A percentile compares a stretch with the other conserved stretches of the same genome.
phyloP scores from a whole-genome alignment of 2,329 filamentous ascomycete species.

The Talaromyces piceae region DNA sequence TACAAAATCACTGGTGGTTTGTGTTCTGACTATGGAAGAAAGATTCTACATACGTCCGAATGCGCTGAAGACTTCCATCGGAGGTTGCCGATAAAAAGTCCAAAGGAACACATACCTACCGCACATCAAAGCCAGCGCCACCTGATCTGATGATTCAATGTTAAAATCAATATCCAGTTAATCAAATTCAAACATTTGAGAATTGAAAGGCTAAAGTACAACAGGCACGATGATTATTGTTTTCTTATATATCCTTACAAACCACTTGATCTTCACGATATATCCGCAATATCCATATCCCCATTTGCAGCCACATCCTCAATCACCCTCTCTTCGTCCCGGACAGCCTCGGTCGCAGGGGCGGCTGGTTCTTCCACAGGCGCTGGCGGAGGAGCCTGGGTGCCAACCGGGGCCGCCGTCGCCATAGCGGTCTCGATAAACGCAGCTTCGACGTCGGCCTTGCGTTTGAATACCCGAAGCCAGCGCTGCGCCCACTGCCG shows the following conservation, averaged over 20 bases:
- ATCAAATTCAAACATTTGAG: too few relatives aligned
- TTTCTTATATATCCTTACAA: not conserved
- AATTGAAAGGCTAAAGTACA: too few relatives aligned
- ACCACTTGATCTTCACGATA: conserved; percentile 10
- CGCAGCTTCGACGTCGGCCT: conserved; percentile 78
- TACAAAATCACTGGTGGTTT: too few relatives aligned
- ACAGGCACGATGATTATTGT: not conserved
- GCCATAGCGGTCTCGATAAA: conserved; percentile 52
- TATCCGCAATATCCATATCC: conserved; percentile 26
- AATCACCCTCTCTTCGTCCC: conserved; percentile 3
- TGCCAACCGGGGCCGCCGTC: conserved; percentile 38
- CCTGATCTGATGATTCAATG: too few relatives aligned
- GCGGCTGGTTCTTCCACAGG: not conserved
- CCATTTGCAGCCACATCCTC: conserved; percentile 18
- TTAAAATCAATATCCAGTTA: too few relatives aligned
- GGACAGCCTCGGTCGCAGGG: not conserved
- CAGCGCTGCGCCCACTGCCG: conserved; percentile 77
- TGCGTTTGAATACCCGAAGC: conserved; percentile 75
- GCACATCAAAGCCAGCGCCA: too few relatives aligned
- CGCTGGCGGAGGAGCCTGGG: conserved; percentile 21
- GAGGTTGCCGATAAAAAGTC: too few relatives aligned
- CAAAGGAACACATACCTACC: too few relatives aligned
- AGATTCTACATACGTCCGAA: too few relatives aligned
- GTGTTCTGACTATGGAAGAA: too few relatives aligned
- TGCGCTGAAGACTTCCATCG: too few relatives aligned